These are phyloP conservation scores for Rutidosis leptorrhynchoides DNA, from an alignment of 129 eudicot genomes.

Conservation along the genomic window DNA sequence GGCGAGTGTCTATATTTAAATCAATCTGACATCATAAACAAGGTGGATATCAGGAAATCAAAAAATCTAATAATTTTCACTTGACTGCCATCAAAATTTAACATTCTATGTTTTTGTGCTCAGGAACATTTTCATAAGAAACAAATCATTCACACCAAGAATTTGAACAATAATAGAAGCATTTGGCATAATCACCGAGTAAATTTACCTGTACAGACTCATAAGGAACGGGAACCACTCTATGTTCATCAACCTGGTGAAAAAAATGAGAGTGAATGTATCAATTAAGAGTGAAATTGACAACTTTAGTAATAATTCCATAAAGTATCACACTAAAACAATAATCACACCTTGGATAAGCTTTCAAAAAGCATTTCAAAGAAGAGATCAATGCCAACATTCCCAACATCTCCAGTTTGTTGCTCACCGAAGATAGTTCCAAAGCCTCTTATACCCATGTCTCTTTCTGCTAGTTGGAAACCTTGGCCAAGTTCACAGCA, in stretches of 20 bases:
- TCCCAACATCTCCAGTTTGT: constrained; percentile 92
- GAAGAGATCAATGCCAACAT: constrained; percentile 97
- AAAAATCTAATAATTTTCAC: background rate
- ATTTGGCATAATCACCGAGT: background rate
- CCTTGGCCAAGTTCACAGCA: constrained; percentile 98
- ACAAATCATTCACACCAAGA: too few species aligned
- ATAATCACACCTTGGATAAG: constrained; percentile 72
- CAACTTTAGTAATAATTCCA: too few species aligned
- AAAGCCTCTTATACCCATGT: constrained; percentile 94
- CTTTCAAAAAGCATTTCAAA: constrained; percentile 99
- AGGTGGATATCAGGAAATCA: too few species aligned
- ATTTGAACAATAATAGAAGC: background rate
- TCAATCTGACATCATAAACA: constrained; percentile 77
- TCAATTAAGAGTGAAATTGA: constrained; percentile 22
- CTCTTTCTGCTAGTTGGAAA: constrained; percentile 96
- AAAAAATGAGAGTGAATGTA: too few species aligned
- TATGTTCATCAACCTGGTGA: constrained; percentile 86
- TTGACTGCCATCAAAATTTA: too few species aligned
- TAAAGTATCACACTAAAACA: too few species aligned
- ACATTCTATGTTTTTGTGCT: too few species aligned
- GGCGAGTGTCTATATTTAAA: constrained; percentile 76
- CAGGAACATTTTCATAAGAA: too few species aligned
- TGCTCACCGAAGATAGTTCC: constrained; percentile 98
- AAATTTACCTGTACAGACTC: constrained; percentile 90
- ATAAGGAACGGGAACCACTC: constrained; percentile 73